Base-by-base conservation (phyloP, 495 filamentous ascomycete genomes). In the Trypethelium eluteriae region DNA sequence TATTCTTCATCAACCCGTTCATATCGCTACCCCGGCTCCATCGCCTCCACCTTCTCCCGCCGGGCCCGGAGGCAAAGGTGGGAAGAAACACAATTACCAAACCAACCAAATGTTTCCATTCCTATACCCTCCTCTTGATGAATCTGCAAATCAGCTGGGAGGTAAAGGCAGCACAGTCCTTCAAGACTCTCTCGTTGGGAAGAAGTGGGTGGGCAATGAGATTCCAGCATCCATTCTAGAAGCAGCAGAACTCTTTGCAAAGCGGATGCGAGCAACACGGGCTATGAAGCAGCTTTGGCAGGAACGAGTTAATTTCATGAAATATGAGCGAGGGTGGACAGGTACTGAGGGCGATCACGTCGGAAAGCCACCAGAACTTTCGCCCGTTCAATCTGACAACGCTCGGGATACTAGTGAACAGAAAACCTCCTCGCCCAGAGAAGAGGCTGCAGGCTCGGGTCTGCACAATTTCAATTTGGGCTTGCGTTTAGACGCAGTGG, bases 41-140 rank as follows among this genome's bases (percentile, higher is more conserved):
- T 98, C 95, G 4, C 94, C 94, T 35, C 94, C 94, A 1, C 94
- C 94, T 11, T 96, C 92, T 5, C 95, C 94, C 2, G 89, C 88
- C 2, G 87, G 86, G 0, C 87, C 89, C 3, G 92, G 92, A 46
- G 92, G 92, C 3, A 98, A 98, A 75, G 90, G 89, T 56, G 92
- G 88, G 16, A 98, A 98, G 79, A 98, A 98, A 72, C 95, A 98
- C 69, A 98, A 98, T 67, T 98, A 98, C 74, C 94, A 98, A 75
- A 98, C 94, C 0, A 98, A 98, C 73, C 94, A 98, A 69, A 93
- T 96, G 70, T 98, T 98, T 70, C 94, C 94, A 0, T 97, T 98
- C 70, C 86, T 98, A 79, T 98, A 98, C 71, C 95, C 94, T 2
- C 93, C 94, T 2, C 77, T 95, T 14, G 91, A 95, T 78, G 85